phyloP scores from a whole-genome alignment of 768 basidiomycete genomes.

The Suillus sp. region DNA sequence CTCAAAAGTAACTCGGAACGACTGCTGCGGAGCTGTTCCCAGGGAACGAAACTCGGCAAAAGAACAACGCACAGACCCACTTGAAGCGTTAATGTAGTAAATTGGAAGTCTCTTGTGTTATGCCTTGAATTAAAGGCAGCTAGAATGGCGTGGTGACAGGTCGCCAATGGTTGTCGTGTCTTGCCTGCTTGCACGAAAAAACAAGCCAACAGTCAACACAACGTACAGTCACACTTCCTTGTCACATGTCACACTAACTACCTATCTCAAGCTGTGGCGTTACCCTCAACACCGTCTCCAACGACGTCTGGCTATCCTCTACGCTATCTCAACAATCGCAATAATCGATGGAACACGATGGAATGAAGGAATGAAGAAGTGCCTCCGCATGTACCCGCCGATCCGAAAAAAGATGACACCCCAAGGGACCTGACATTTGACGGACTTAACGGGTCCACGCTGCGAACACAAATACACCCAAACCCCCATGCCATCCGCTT shows the following conservation, averaged over 20 bases:
- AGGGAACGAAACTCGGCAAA: slow-evolving; percentile 18
- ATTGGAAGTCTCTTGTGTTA: neutral
- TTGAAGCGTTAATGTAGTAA: slow-evolving; percentile 1
- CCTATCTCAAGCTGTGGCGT: slow-evolving; percentile 18
- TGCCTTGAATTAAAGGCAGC: neutral
- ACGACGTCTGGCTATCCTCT: slow-evolving; percentile 7
- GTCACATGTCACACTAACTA: slow-evolving; percentile 33
- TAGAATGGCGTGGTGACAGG: neutral
- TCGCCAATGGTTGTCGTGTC: slow-evolving; percentile 10
- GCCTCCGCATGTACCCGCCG: slow-evolving; percentile 17
- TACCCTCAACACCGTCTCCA: slow-evolving; percentile 12
- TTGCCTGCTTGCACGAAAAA: slow-evolving; percentile 14
- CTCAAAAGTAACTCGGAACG: slow-evolving; percentile 18
- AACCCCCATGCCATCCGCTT: slow-evolving; percentile 10
- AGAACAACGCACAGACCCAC: slow-evolving; percentile 6
- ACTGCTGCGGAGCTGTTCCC: slow-evolving; percentile 30
- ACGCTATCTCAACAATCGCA: neutral
- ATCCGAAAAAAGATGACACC: slow-evolving; percentile 24
- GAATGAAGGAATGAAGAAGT: slow-evolving; percentile 15
- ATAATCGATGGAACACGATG: slow-evolving; percentile 7
- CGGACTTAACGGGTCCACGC: slow-evolving; percentile 22
- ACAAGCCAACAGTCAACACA: slow-evolving; percentile 14
- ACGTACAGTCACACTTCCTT: slow-evolving; percentile 22
- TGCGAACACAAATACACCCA: slow-evolving; percentile 16
- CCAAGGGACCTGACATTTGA: slow-evolving; percentile 23